These are phyloP conservation scores for Kurtzmaniella quercitrusa DNA, from an alignment of 1,139 yeast species.

Conservation along the genomic window DNA sequence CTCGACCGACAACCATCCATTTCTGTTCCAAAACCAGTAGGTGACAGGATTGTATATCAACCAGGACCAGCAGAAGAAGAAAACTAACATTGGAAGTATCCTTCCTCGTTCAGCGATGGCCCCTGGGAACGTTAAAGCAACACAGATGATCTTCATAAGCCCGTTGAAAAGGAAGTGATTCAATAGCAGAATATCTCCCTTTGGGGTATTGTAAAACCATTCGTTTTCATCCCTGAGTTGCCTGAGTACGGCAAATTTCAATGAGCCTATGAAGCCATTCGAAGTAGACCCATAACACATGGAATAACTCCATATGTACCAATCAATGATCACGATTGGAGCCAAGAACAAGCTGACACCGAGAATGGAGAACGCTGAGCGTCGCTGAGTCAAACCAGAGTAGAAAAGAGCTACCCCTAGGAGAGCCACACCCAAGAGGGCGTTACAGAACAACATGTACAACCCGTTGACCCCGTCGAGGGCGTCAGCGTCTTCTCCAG, in stretches of 20 bases:
- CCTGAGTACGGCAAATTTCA: conserved; percentile 39
- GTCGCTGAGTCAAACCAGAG: conserved; percentile 54
- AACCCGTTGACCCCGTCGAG: conserved; percentile 29
- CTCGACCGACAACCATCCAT: conserved; percentile 53
- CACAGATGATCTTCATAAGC: conserved; percentile 49
- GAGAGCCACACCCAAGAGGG: conserved; percentile 29
- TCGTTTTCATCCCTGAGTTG: conserved; percentile 23
- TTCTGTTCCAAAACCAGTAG: conserved; percentile 61
- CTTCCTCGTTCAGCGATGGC: conserved; percentile 59
- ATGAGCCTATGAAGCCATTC: conserved; percentile 45
- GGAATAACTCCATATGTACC: conserved; percentile 60
- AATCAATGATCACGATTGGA: conserved; percentile 45
- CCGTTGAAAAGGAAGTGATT: conserved; percentile 48
- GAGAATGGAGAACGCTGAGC: conserved; percentile 53
- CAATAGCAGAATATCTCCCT: conserved; percentile 38
- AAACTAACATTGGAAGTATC: conserved; percentile 48
- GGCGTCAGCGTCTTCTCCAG: conserved; percentile 8
- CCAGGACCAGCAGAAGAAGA: conserved; percentile 51
- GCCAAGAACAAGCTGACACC: conserved; percentile 43
- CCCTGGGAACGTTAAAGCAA: conserved; percentile 51
- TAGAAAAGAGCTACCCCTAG: conserved; percentile 50
- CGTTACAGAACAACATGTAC: conserved; percentile 35
- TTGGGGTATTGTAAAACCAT: conserved; percentile 25
- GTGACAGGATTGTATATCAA: conserved; percentile 61
- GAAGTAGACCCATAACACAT: conserved; percentile 41